A percentile compares a stretch with the other conserved stretches of the same genome.
phyloP scores from a whole-genome alignment of 2,329 filamentous ascomycete genomes.

The Sclerotinia subarctica region DNA sequence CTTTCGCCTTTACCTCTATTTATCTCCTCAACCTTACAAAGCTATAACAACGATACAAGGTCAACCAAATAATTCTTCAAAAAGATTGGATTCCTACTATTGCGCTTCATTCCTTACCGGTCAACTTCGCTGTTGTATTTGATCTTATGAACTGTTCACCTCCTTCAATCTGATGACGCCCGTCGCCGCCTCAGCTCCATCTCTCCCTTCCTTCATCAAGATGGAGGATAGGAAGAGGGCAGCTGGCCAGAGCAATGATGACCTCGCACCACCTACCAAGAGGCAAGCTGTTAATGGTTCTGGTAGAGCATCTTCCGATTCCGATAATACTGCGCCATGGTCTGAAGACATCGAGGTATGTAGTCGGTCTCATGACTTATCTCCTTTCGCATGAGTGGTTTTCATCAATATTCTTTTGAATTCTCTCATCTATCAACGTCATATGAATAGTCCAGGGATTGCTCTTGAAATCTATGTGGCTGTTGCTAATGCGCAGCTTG shows the following conservation, averaged over 20 bases:
- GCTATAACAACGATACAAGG: slow-evolving; percentile 23
- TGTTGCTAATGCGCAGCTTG: slow-evolving; percentile 47
- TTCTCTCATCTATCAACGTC: slow-evolving; percentile 26
- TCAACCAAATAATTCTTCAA: not conserved
- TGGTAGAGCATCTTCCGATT: slow-evolving; percentile 58
- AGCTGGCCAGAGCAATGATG: slow-evolving; percentile 62
- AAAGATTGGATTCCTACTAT: not conserved
- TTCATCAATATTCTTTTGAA: slow-evolving; percentile 23
- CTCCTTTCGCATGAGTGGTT: slow-evolving; percentile 4
- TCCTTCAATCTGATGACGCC: slow-evolving; percentile 56
- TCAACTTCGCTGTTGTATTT: not conserved
- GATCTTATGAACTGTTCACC: slow-evolving; percentile 20
- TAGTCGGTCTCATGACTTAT: slow-evolving; percentile 33
- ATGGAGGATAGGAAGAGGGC: slow-evolving; percentile 99
- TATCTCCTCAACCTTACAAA: slow-evolving; percentile 11
- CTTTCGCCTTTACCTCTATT: slow-evolving; percentile 15
- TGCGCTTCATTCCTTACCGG: slow-evolving; percentile 21
- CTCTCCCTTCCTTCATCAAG: slow-evolving; percentile 81
- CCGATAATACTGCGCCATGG: slow-evolving; percentile 59
- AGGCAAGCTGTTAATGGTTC: slow-evolving; percentile 89
- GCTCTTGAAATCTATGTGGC: slow-evolving; percentile 33
- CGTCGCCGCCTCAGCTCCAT: slow-evolving; percentile 42
- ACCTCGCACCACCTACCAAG: slow-evolving; percentile 85
- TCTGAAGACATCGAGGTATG: slow-evolving; percentile 72
- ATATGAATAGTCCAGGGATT: slow-evolving; percentile 24